phyloP scores from a whole-genome alignment of 1,284 basidiomycete genomes.

The Sparassis latifolia region DNA sequence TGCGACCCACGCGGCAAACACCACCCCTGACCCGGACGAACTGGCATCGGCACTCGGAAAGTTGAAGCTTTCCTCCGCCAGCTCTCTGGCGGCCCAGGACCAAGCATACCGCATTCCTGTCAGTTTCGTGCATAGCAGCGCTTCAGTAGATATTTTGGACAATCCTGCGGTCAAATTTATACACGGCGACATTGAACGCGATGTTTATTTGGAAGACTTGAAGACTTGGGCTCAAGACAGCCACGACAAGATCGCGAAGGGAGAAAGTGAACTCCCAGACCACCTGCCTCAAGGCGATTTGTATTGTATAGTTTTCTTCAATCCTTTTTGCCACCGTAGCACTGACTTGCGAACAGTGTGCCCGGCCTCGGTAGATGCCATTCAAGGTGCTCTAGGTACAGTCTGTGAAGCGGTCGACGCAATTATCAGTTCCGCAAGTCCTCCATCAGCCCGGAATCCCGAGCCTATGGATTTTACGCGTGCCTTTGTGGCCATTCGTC shows the following conservation, averaged over 20 bases:
- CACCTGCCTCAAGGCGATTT: slow-evolving; percentile 75
- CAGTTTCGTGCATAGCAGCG: slow-evolving; percentile 44
- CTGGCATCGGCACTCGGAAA: slow-evolving; percentile 49
- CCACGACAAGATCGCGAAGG: slow-evolving; percentile 54
- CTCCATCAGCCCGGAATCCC: not conserved
- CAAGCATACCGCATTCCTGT: slow-evolving; percentile 20
- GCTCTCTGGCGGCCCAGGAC: slow-evolving; percentile 2
- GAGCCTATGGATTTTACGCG: slow-evolving; percentile 20
- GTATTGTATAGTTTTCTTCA: slow-evolving; percentile 53
- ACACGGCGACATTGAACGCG: slow-evolving; percentile 64
- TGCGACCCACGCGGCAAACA: not conserved
- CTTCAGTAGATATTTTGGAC: slow-evolving; percentile 47
- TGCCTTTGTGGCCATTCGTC: slow-evolving; percentile 81
- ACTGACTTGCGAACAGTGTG: slow-evolving; percentile 46
- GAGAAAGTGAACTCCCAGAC: slow-evolving; percentile 75
- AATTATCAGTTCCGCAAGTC: slow-evolving; percentile 30
- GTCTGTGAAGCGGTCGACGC: slow-evolving; percentile 82
- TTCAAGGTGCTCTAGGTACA: slow-evolving; percentile 73
- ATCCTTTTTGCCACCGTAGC: not conserved
- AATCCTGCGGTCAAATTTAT: slow-evolving; percentile 66
- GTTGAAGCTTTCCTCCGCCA: slow-evolving; percentile 38
- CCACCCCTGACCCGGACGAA: slow-evolving; percentile 33
- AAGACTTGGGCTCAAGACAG: slow-evolving; percentile 59
- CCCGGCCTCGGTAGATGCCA: slow-evolving; percentile 61
- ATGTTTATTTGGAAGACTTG: slow-evolving; percentile 63